Percentiles rank a stretch among this genome's conserved stretches.
phyloP scores from a whole-genome alignment of 2,329 filamentous ascomycete species.

The Ophiostoma sp. region DNA sequence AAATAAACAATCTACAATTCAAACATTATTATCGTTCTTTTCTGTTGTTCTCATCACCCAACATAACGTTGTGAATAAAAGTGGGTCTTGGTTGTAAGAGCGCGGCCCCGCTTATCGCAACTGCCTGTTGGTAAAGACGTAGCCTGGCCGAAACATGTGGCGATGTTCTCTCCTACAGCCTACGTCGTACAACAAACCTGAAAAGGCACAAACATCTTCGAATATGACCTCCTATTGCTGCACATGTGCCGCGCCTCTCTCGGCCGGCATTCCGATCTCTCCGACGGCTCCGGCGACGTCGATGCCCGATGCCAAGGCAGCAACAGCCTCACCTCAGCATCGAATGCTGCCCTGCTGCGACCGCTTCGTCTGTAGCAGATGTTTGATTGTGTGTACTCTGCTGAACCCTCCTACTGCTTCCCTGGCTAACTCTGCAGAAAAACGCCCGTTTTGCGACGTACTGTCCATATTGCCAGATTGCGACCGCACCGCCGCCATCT shows the following conservation, averaged over 20 bases:
- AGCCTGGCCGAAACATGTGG: constrained; percentile 11
- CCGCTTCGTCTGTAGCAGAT: constrained; percentile 69
- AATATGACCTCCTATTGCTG: constrained; percentile 51
- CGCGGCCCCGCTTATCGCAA: constrained; percentile 1
- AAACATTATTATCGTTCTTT: not conserved
- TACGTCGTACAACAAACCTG: not conserved
- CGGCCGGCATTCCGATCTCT: constrained; percentile 36
- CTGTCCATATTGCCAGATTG: constrained; percentile 77
- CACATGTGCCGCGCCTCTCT: constrained; percentile 66
- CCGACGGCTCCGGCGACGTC: constrained; percentile 38
- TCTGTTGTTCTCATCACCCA: not conserved
- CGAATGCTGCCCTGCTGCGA: constrained; percentile 68
- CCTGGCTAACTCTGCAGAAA: constrained; percentile 41
- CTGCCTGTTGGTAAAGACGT: not conserved
- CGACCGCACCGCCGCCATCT: constrained; percentile 45
- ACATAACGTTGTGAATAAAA: not conserved
- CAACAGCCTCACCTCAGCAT: constrained; percentile 39
- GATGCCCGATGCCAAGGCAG: not conserved
- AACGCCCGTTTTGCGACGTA: constrained; percentile 68
- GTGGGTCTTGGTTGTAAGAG: not conserved
- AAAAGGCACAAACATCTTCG: not conserved
- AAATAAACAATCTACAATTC: not conserved
- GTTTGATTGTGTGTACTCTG: constrained; percentile 56
- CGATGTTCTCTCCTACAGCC: not conserved
- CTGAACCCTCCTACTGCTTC: constrained; percentile 21